Evolutionary conservation across 305 asterid genomes (phyloP), one percentile per base, ranked within the genome.

Genomic region (Fraxinus xanthoxyloides): DNA sequence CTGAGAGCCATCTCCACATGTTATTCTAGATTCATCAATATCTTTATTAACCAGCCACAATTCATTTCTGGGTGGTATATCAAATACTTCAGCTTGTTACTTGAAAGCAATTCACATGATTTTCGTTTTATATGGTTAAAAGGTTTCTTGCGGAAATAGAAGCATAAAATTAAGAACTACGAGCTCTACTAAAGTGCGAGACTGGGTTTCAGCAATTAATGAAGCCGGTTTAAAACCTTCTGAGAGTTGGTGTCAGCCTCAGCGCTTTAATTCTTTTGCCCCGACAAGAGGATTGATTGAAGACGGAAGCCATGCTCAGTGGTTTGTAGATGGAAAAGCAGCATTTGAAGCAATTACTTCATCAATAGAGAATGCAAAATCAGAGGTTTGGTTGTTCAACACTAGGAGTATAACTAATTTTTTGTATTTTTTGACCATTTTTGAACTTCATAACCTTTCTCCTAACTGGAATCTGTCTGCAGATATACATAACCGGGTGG

Each of bases 401-500:
- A 54, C 73, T 72, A 34, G 54, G 10, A 36, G 79, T 21, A 72
- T 43, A 48, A 2, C 5, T 69, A 7, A 19, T 79, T 46, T 70
- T 75, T 70, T 40, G 15, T 51, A 72, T 75, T 65, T 83, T 32
- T 59, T 31, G 7, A 59, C 74, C 61, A 31, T 35, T 61, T 56
- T 48, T 61, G 48, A 73, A 59, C 61, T 35, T 46, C 79, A 19
- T 72, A 77, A 59, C 70, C 65, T 77, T 81, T 84, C 76, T 84
- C 83, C 76, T 80, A 78, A 81, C 80, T 75, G 28, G 59, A 36
- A 19, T 38, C 70, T 83, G 77, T 82, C 46, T 85, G 79, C 92
- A 95, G 99, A 92, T 95, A 87, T 95, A 89, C 89, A 92, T 95
- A 82, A 95, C 99, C n/a, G 99, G 99, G 76, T 95, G 99, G 99